Percentiles rank a stretch among this genome's conserved stretches.
Conservation (phyloP, 2,329 filamentous ascomycete species). For the Pseudogymnoascus sp. region DNA sequence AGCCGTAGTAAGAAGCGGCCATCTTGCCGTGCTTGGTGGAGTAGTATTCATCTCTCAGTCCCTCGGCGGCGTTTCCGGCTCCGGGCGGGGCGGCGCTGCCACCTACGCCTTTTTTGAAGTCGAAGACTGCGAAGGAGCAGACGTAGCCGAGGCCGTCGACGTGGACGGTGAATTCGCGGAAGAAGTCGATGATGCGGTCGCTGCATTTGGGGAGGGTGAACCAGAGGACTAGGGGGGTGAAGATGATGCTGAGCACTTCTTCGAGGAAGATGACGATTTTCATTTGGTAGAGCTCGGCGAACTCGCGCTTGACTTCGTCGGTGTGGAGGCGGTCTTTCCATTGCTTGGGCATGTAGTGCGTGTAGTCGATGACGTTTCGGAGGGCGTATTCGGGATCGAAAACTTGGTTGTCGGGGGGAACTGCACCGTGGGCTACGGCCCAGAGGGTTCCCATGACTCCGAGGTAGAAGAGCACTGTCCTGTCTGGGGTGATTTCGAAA, state of each 20-base stretch:
- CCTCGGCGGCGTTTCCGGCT: constrained; percentile 35
- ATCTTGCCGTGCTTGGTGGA: constrained; percentile 95
- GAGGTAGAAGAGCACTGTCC: constrained; percentile 85
- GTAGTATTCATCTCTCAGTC: constrained; percentile 86
- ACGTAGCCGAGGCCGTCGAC: constrained; percentile 94
- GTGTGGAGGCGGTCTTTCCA: constrained; percentile 90
- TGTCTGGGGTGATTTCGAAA: constrained; percentile 84
- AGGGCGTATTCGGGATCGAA: constrained; percentile 90
- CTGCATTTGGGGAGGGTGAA: constrained; percentile 80
- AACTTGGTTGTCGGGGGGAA: constrained; percentile 80
- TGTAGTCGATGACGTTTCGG: constrained; percentile 83
- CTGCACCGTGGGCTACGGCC: constrained; percentile 71
- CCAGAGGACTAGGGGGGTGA: constrained; percentile 83
- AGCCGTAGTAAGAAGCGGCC: constrained; percentile 93
- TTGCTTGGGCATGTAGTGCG: constrained; percentile 80
- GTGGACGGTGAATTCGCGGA: constrained; percentile 93
- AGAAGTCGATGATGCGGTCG: constrained; percentile 93
- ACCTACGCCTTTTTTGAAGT: constrained; percentile 77
- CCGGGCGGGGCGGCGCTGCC: constrained; percentile 28
- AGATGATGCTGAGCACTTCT: constrained; percentile 84
- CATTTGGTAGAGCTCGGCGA: constrained; percentile 82
- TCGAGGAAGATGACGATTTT: constrained; percentile 88
- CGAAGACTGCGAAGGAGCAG: constrained; percentile 94
- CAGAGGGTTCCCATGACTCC: constrained; percentile 76
- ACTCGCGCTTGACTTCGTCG: constrained; percentile 86